Percentiles rank a stretch among this genome's conserved stretches.
Conservation (phyloP, 768 basidiomycete genomes). For the Russula griseocarnosa region DNA sequence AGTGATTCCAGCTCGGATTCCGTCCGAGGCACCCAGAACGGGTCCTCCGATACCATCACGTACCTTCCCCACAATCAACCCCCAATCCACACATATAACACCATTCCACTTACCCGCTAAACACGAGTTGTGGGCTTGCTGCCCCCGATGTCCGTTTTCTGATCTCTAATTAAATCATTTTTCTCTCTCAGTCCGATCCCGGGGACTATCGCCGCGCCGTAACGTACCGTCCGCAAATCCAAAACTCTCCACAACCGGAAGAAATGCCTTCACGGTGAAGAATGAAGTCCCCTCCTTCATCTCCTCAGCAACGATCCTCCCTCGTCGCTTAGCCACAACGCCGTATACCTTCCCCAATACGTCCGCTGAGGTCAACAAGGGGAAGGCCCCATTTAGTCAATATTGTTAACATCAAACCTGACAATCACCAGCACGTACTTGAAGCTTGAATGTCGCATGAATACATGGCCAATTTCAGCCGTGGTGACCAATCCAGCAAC, state of each 20-base stretch:
- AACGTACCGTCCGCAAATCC: constrained; percentile 90
- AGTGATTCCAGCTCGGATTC: constrained; percentile 96
- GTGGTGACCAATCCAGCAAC: constrained; percentile 94
- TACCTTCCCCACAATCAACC: constrained; percentile 51
- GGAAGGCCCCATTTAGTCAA: constrained; percentile 13
- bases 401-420: constrained; percentile 1
- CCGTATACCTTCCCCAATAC: constrained; percentile 97
- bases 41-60: constrained; percentile 89
- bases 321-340: constrained; percentile 87
- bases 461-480: constrained; percentile 97
- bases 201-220: constrained; percentile 16
- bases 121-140: constrained; percentile 94
- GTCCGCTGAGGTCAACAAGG: constrained; percentile 57
- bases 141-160: constrained; percentile 95
- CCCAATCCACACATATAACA: no score
- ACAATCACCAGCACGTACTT: constrained; percentile 50
- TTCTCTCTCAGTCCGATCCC: background rate
- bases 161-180: constrained; percentile 60
- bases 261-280: constrained; percentile 84
- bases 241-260: constrained; percentile 97
- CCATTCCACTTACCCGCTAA: constrained; percentile 67
- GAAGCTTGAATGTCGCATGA: constrained; percentile 98
- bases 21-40: constrained; percentile 97
- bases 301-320: constrained; percentile 91
- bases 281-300: constrained; percentile 98